Percentiles rank a stretch among this genome's conserved stretches.
Conservation (phyloP, 225 moss, liverwort and hornwort species). For the Climacium dendroides region DNA sequence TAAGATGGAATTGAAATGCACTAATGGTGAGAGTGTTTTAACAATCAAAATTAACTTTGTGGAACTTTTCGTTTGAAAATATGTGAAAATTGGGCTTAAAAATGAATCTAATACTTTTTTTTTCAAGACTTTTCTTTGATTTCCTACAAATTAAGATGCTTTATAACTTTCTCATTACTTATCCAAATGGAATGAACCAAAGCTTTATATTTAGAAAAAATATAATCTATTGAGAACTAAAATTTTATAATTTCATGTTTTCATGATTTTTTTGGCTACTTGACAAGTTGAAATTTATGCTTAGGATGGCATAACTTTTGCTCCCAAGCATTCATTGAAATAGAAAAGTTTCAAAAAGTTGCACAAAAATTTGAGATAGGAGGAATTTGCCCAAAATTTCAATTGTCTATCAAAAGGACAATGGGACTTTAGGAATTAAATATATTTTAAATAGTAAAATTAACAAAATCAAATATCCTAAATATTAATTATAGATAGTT, state of each 20-base stretch:
- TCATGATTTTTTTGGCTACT: accelerated
- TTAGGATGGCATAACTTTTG: not conserved
- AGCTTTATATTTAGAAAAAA: accelerated
- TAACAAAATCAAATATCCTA: no score
- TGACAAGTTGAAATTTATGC: accelerated
- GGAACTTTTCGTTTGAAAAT: accelerated
- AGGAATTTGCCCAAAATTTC: accelerated
- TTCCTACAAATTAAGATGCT: not conserved
- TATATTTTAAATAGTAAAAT: not conserved
- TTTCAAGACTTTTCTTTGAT: not conserved
- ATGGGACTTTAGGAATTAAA: not conserved
- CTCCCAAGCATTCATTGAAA: accelerated
- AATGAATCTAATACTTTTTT: not conserved
- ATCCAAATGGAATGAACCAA: accelerated
- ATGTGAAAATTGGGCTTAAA: not conserved
- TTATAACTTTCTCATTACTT: not conserved
- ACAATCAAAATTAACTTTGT: accelerated
- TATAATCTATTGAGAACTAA: accelerated
- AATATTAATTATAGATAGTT: accelerated
- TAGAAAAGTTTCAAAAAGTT: no score
- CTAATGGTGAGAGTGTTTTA: not conserved
- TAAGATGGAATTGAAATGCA: not conserved
- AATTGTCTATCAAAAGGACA: accelerated
- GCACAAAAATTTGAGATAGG: not conserved
- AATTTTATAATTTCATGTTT: no score